These are phyloP conservation scores for Paracoccidioides lutzii DNA, from an alignment of 2,329 filamentous ascomycete species.

Conservation along the genomic window DNA sequence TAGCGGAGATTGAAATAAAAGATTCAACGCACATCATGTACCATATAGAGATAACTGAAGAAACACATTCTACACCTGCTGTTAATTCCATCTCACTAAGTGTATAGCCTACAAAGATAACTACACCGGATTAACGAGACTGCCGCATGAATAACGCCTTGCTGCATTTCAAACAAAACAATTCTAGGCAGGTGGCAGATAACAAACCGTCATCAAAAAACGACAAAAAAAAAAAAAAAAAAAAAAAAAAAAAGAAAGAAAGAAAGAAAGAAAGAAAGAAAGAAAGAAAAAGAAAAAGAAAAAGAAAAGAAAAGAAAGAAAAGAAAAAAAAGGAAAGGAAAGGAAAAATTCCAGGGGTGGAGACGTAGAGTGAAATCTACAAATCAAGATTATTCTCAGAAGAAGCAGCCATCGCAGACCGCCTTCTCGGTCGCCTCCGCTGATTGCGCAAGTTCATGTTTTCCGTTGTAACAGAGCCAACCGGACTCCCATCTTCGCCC, in stretches of 20 bases:
- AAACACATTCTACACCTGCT: no score
- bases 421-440: slow-evolving; percentile 19
- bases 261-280: neutral
- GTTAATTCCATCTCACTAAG: no score
- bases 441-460: slow-evolving; percentile 12
- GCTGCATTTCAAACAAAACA: no score
- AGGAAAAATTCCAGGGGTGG: neutral
- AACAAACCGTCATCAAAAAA: no score
- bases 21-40: no score
- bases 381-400: slow-evolving; percentile 45
- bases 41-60: no score
- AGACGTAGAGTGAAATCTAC: neutral
- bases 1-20: no score
- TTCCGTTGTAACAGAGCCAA: neutral
- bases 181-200: no score
- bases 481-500: neutral
- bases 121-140: no score
- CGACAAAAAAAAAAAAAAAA: no score
- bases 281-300: neutral
- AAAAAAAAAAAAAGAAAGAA: neutral
- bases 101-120: no score
- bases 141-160: no score
- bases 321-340: neutral
- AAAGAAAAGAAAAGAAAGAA: neutral
- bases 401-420: slow-evolving; percentile 27